Base-by-base conservation (phyloP, 2,329 filamentous ascomycete species). In the Madurella fahalii region DNA sequence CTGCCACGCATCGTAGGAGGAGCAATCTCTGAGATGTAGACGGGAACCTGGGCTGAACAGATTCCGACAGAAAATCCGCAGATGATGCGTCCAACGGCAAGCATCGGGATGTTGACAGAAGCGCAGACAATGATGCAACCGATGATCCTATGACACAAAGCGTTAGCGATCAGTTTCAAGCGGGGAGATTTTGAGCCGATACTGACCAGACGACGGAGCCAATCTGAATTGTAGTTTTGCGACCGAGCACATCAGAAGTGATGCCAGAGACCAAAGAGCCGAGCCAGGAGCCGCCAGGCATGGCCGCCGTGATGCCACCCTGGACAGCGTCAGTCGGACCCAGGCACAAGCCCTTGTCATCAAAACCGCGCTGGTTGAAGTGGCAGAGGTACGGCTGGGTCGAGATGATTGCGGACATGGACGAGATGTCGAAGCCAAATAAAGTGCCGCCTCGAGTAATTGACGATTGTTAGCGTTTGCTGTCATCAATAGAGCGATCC, bases 31-130 rank as follows among this genome's bases (percentile, higher is more conserved):
- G 83, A 81, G 47, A 88, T 82, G 68, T 88, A 89, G 54, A 87
- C 84, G 0, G 84, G 85, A 1, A 87, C 86, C 65, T 89, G 84
- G 25, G 86, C 84, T 20, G 84, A 88, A 68, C 82, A 85, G 66
- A 89, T 88, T 60, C 86, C 87, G 56, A 89, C 85, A 46, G 81
- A 80, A 60, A 89, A 67, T 56, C 86, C 86, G 70, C 88, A 88
- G 72, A 90, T 82, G 67, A 87, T 68, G 63, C 86, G 85, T 46
- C 86, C 85, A 25, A 80, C 82, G 46, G 86, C 80, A 18, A 90
- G 75, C 86, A 78, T 78, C 34, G 71, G 71, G 50, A 77, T 74
- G 62, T 77, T 75, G 46, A 76, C 70, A 1, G 75, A 65, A 30
- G 77, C 77, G 53, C 71, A 74, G 39, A 69, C 66, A 48, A 81